Conservation (phyloP, 768 basidiomycete species). For the Suillus sp. region DNA sequence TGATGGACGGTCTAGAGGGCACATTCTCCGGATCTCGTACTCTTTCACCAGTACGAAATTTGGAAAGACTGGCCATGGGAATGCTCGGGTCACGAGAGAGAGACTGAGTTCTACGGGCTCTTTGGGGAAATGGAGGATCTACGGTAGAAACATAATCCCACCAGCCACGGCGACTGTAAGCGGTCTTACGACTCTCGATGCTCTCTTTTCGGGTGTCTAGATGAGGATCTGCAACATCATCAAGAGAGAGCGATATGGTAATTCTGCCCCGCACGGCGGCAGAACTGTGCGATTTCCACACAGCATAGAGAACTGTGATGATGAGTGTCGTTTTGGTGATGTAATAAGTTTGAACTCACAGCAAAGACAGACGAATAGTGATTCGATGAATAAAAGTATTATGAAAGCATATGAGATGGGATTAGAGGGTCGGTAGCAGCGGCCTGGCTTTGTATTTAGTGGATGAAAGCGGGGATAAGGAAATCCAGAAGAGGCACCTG, state of each 20-base stretch:
- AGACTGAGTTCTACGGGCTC: conserved; percentile 8
- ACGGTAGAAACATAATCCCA: conserved; percentile 54
- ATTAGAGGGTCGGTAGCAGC: conserved; percentile 43
- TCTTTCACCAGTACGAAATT: not conserved
- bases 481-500: conserved; percentile 39
- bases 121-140: conserved; percentile 5
- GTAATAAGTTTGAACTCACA: conserved; percentile 44
- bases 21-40: conserved; percentile 5
- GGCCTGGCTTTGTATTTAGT: conserved; percentile 37
- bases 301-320: conserved; percentile 53
- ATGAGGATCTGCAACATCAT: conserved; percentile 36
- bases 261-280: conserved; percentile 56
- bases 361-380: conserved; percentile 59
- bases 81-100: conserved; percentile 15
- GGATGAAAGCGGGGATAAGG: not conserved
- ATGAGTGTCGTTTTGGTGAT: conserved; percentile 6
- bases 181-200: conserved; percentile 6
- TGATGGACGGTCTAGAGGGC: conserved; percentile 9
- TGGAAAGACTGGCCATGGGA: not conserved
- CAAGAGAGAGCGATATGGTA: conserved; percentile 50
- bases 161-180: conserved; percentile 45
- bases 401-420: conserved; percentile 43
- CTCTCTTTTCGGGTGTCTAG: conserved; percentile 10
- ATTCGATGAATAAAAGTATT: conserved; percentile 52
- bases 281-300: conserved; percentile 53